Evolutionary conservation across 1,284 basidiomycete genomes (phyloP).

Genomic region (Ustilago curta): DNA sequence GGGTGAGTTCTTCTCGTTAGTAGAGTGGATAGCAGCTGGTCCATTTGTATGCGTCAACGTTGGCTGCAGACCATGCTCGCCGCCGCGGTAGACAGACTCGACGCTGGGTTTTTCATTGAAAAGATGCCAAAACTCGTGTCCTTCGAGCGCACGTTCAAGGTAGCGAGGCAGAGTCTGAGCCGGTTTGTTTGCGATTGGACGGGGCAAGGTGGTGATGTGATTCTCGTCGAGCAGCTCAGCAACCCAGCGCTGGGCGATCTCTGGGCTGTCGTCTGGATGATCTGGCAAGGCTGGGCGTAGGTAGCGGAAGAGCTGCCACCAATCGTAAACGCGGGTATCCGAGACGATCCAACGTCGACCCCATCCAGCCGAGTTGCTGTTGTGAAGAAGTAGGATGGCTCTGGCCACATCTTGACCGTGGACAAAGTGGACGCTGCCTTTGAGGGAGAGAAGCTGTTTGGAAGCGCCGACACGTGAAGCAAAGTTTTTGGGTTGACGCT

Average conservation of each 20-base stretch:
- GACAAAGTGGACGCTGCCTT: conserved; percentile 59
- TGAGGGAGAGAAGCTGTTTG: conserved; percentile 45
- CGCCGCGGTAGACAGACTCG: conserved; percentile 27
- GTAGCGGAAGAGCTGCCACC: conserved; percentile 55
- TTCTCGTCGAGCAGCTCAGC: conserved; percentile 40
- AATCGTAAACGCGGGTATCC: conserved; percentile 51
- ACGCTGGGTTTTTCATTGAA: conserved; percentile 31
- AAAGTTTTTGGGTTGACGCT: conserved; percentile 51
- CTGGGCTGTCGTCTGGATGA: conserved; percentile 35
- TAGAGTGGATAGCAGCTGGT: not conserved
- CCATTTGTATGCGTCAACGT: not conserved
- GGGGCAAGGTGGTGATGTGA: conserved; percentile 29
- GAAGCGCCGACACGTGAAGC: conserved; percentile 44
- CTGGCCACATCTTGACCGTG: conserved; percentile 60
- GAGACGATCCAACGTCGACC: conserved; percentile 60
- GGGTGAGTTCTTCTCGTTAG: not conserved
- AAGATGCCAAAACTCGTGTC: conserved; percentile 52
- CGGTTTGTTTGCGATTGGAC: conserved; percentile 36
- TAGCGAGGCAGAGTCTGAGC: conserved; percentile 38
- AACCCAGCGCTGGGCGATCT: conserved; percentile 40
- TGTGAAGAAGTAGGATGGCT: conserved; percentile 50
- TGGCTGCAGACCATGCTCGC: conserved; percentile 21
- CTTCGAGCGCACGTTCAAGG: conserved; percentile 50
- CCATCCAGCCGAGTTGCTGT: conserved; percentile 32
- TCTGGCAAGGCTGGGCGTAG: conserved; percentile 39